Evolutionary conservation across 345 rosid species (phyloP), one percentile per base, ranked within the genome.

Genomic region (Tarenaya hassleriana): DNA sequence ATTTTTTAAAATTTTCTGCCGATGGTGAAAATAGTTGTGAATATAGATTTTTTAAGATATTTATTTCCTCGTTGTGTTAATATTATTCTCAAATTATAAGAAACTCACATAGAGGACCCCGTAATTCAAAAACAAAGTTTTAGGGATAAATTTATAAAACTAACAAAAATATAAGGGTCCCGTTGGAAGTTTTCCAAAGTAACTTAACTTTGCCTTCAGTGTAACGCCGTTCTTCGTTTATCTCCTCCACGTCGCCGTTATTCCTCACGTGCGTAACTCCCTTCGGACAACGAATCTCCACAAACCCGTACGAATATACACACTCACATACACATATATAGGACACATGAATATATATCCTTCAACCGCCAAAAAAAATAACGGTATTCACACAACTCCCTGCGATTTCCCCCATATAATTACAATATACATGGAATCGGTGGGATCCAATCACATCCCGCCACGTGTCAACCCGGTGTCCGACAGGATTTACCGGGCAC

Each of bases 401-500:
- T n/a, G n/a, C n/a, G n/a, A n/a, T n/a, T n/a, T n/a, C n/a, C n/a
- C n/a, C n/a, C n/a, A n/a, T 11, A 40, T 14, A 34, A 13, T 27
- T 4, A n/a, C 24, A 32, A 31, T 15, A 16, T 10, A 15, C 0
- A 81, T 82, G 95, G 92, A 83, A 34, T 72, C 81, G 18, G 55
- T 56, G 14, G 73, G 63, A 59, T 74, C 90, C 16, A 66, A 44
- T 58, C 73, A 81, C 1, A 8, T 75, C 0, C 24, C 71, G 0
- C 50, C 74, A 2, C 39, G 50, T 51, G 50, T 3, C 7, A 56
- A 83, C 31, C 84, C 81, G 0, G 56, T 82, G 5, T 60, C 80
- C 0, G 88, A 82, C 50, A 58, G 97, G 4, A 83, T 90, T 0
- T 40, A 53, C 34, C 75, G 97, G 1, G 96, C 98, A 19, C 73